Percentiles rank a stretch among this genome's conserved stretches.
phyloP scores from a whole-genome alignment of 2,329 filamentous ascomycete genomes.

The Waltergamsia citrina region DNA sequence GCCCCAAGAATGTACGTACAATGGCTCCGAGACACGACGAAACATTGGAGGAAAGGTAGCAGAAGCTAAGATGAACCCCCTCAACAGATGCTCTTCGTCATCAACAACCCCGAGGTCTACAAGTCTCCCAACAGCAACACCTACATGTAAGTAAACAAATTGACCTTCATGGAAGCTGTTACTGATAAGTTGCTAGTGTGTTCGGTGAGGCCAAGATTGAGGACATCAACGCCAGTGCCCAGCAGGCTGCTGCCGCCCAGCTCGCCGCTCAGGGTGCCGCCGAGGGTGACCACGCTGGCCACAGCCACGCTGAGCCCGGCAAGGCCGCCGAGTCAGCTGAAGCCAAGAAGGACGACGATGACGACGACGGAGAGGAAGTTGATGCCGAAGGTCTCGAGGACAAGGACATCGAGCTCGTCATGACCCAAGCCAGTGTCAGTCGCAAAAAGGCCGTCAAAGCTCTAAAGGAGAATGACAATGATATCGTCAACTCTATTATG shows the following conservation, averaged over 20 bases:
- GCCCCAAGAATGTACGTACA: constrained; percentile 92
- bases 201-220: constrained; percentile 99
- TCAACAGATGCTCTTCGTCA: constrained; percentile 90
- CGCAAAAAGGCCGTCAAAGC: constrained; percentile 99
- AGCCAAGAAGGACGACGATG: constrained; percentile 69
- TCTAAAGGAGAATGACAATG: constrained; percentile 97
- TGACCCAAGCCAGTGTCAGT: constrained; percentile 94
- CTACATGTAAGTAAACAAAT: constrained; percentile 74
- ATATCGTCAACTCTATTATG: constrained; percentile 99
- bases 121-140: constrained; percentile 99
- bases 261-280: constrained; percentile 65
- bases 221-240: constrained; percentile 96
- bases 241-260: constrained; percentile 92
- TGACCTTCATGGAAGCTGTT: not conserved
- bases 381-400: constrained; percentile 91
- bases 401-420: constrained; percentile 99
- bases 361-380: constrained; percentile 92
- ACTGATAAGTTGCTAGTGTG: constrained; percentile 56
- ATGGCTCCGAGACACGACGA: not conserved
- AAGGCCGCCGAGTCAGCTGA: constrained; percentile 53
- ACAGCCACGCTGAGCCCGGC: constrained; percentile 62
- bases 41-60: not conserved
- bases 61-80: constrained; percentile 11
- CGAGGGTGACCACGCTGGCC: constrained; percentile 59
- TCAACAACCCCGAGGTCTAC: constrained; percentile 99